phyloP scores from a whole-genome alignment of 352 stramenopile genomes.

The Globisporangium iwayamae region DNA sequence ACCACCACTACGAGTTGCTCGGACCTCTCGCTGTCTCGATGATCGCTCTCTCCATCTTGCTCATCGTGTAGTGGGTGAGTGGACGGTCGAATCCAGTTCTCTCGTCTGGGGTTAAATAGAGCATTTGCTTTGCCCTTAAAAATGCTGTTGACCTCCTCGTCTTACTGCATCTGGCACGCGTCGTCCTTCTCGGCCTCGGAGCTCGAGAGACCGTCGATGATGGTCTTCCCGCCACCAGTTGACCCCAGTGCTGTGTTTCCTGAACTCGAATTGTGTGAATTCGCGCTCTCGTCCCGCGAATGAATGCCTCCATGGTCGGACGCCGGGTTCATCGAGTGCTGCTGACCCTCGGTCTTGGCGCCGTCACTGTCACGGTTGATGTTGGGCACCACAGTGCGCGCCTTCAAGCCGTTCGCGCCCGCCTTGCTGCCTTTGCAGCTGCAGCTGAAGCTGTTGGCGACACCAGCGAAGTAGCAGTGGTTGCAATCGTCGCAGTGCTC shows the following conservation, averaged over 20 bases:
- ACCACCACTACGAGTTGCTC: neutral
- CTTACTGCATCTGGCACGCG: conserved; percentile 65
- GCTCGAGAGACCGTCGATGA: conserved; percentile 28
- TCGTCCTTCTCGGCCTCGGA: conserved; percentile 52
- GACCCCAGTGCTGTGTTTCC: neutral
- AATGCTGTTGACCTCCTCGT: neutral
- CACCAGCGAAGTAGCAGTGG: conserved; percentile 82
- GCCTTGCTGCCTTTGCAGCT: conserved; percentile 49
- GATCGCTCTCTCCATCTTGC: conserved; percentile 2
- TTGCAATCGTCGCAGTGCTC: conserved; percentile 81
- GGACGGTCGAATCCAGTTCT: neutral
- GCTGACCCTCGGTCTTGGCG: conserved; percentile 3
- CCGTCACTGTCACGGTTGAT: conserved; percentile 14
- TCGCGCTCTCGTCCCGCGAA: conserved; percentile 27
- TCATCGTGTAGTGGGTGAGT: conserved; percentile 5
- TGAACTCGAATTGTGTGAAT: conserved; percentile 23
- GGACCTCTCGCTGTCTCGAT: neutral
- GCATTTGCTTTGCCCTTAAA: neutral
- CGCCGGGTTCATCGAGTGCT: conserved; percentile 3
- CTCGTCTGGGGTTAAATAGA: conserved; percentile 2
- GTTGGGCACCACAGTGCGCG: conserved; percentile 48
- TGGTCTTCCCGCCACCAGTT: neutral
- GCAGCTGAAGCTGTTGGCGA: conserved; percentile 81
- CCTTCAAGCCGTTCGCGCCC: conserved; percentile 32
- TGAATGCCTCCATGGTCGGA: neutral